Evolutionary conservation across 352 stramenopile species (phyloP).

Genomic region (Phytophthora pistaciae): DNA sequence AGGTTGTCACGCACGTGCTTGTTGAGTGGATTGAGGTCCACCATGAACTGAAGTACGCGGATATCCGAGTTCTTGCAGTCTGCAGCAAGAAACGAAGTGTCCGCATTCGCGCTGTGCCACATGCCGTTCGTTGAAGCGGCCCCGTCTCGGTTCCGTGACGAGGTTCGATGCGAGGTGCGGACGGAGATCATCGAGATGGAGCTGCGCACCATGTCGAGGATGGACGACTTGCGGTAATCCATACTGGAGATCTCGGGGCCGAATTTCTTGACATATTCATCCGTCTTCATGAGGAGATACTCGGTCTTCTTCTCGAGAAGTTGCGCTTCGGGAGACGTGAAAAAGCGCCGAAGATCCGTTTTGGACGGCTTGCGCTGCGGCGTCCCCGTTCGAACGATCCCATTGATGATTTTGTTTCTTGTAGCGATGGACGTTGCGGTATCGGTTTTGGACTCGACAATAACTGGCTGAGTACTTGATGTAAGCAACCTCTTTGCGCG

Average conservation of each 20-base stretch:
- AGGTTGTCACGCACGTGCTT: constrained; percentile 47
- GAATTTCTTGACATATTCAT: constrained; percentile 43
- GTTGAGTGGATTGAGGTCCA: constrained; percentile 62
- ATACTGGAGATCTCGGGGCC: constrained; percentile 8
- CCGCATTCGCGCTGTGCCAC: constrained; percentile 14
- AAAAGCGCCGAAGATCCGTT: constrained; percentile 39
- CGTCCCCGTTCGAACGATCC: background rate
- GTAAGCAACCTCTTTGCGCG: constrained; percentile 37
- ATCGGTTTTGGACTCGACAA: background rate
- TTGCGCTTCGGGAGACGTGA: constrained; percentile 47
- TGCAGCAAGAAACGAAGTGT: constrained; percentile 2
- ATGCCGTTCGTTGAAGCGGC: constrained; percentile 38
- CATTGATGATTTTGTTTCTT: constrained; percentile 5
- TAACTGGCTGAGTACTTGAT: background rate
- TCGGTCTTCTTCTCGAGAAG: constrained; percentile 62
- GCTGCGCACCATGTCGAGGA: constrained; percentile 42
- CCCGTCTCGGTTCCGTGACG: constrained; percentile 44
- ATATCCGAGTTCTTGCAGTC: constrained; percentile 10
- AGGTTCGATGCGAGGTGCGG: constrained; percentile 4
- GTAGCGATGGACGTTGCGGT: background rate
- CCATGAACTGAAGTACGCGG: constrained; percentile 47
- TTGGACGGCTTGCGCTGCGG: constrained; percentile 9
- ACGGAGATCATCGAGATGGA: constrained; percentile 19
- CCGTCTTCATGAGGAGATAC: constrained; percentile 54
- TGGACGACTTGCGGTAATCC: constrained; percentile 13